Conservation (phyloP, 106 monocot species). For the Alisma plantagoaquatica region DNA sequence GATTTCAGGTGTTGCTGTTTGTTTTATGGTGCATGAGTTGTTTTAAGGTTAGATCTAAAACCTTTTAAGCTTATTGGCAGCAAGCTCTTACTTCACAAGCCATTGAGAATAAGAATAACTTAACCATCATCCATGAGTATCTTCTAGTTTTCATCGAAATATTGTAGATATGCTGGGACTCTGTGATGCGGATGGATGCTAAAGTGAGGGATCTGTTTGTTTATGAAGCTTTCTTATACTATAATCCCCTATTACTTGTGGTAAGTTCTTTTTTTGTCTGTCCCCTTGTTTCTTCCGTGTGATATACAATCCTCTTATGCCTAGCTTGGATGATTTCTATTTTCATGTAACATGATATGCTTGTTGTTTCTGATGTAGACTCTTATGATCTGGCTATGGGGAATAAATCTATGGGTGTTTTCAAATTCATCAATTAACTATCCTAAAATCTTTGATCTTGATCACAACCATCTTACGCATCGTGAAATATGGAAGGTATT, state of each 20-base stretch:
- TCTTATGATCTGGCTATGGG: constrained; percentile 93
- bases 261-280: constrained; percentile 23
- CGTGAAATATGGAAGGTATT: constrained; percentile 84
- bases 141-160: not conserved
- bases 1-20: constrained; percentile 76
- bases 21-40: constrained; percentile 69
- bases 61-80: not conserved
- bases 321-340: not conserved
- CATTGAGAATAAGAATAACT: not conserved
- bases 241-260: constrained; percentile 90
- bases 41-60: constrained; percentile 68
- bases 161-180: constrained; percentile 79
- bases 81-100: not conserved
- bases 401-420: constrained; percentile 89
- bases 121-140: not conserved
- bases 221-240: constrained; percentile 91
- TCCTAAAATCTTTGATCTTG: constrained; percentile 89
- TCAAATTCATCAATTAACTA: constrained; percentile 80
- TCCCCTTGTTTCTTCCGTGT: not conserved
- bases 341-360: not conserved
- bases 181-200: constrained; percentile 92
- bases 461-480: constrained; percentile 66
- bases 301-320: not conserved
- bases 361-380: constrained; percentile 38
- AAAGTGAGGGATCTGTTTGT: constrained; percentile 83